Evolutionary conservation across 2,329 filamentous ascomycete species (phyloP).

Genomic region (Escovopsis sp.): DNA sequence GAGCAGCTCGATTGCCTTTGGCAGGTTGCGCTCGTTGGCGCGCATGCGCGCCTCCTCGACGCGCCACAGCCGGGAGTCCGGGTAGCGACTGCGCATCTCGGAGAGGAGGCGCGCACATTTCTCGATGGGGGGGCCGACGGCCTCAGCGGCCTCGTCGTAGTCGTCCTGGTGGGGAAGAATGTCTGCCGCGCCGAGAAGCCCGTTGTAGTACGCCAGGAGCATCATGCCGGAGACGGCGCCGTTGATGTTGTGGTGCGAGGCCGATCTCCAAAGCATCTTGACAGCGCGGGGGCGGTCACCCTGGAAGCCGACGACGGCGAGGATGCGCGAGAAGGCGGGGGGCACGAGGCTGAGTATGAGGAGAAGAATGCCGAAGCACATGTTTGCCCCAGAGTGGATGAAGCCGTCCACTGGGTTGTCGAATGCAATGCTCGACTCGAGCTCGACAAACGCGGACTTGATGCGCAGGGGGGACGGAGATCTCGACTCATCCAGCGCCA

Average conservation of each 20-base stretch:
- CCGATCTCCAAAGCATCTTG: constrained; percentile 79
- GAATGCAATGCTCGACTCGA: constrained; percentile 46
- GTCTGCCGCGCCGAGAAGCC: constrained; percentile 71
- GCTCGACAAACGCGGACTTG: constrained; percentile 25
- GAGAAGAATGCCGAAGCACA: constrained; percentile 78
- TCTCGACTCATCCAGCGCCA: constrained; percentile 4
- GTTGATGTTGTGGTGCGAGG: constrained; percentile 74
- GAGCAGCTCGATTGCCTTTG: constrained; percentile 53
- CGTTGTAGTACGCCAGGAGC: constrained; percentile 77
- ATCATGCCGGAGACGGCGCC: constrained; percentile 78
- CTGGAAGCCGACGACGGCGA: constrained; percentile 80
- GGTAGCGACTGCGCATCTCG: constrained; percentile 65
- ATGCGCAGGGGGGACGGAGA: constrained; percentile 9
- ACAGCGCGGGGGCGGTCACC: constrained; percentile 76
- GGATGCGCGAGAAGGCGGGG: constrained; percentile 71
- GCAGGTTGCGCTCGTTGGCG: constrained; percentile 50
- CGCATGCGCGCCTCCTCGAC: constrained; percentile 74
- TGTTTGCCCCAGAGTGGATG: constrained; percentile 73
- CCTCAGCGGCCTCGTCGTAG: constrained; percentile 37
- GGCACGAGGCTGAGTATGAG: constrained; percentile 87
- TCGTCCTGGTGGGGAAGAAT: constrained; percentile 54
- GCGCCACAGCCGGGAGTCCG: constrained; percentile 70
- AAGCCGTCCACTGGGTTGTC: constrained; percentile 71
- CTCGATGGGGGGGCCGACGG: constrained; percentile 57
- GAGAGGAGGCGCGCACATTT: constrained; percentile 52